phyloP scores from a whole-genome alignment of 768 basidiomycete species.

The Boletus tylopilopsis region DNA sequence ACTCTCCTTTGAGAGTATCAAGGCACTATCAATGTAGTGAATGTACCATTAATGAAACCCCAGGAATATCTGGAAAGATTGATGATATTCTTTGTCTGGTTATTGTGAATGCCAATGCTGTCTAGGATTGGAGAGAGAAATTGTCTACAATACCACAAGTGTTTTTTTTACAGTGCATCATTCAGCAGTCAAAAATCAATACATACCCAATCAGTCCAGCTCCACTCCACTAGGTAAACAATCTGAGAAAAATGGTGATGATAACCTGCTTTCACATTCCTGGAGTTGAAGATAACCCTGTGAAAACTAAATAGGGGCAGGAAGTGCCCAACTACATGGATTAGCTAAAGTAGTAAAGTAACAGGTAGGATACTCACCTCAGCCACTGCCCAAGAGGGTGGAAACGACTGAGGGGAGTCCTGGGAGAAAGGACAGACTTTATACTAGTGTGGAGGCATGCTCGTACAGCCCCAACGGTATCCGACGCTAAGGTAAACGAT shows the following conservation, averaged over 20 bases:
- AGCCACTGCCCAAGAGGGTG: no score
- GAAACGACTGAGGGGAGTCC: no score
- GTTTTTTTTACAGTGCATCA: no score
- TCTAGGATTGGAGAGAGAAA: conserved; percentile 6
- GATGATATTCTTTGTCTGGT: conserved; percentile 13
- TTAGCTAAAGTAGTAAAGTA: no score
- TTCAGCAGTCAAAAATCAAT: no score
- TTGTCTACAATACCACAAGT: background rate
- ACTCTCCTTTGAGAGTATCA: conserved; percentile 3
- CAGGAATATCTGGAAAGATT: background rate
- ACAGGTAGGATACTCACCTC: no score
- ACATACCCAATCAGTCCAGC: conserved; percentile 1
- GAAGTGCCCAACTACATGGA: no score
- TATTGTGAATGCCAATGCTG: conserved; percentile 5
- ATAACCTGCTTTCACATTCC: conserved; percentile 17
- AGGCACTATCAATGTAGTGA: conserved; percentile 1
- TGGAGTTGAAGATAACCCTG: conserved; percentile 7
- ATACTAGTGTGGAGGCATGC: no score
- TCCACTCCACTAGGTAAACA: conserved; percentile 15
- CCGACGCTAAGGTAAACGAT: no score
- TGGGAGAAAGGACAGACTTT: no score
- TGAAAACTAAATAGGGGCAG: no score
- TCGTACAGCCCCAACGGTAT: no score
- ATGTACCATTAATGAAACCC: background rate
- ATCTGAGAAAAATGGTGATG: conserved; percentile 10